phyloP scores from a whole-genome alignment of 345 rosid species.

The Cardamine occulta region DNA sequence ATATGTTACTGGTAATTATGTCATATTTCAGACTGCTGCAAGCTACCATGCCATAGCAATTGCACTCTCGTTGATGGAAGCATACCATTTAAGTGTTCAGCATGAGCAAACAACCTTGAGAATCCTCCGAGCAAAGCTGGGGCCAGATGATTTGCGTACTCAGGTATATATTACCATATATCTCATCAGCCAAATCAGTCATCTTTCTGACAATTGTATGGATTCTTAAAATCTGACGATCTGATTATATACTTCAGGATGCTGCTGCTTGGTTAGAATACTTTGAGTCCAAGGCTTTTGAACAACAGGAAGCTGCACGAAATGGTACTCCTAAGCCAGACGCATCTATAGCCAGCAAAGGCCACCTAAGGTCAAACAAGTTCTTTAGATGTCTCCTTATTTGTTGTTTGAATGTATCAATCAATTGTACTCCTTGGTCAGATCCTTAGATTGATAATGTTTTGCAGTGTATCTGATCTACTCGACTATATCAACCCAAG shows the following conservation, averaged over 20 bases:
- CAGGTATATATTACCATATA: constrained; percentile 59
- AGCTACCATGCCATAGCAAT: constrained; percentile 99
- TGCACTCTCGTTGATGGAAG: constrained; percentile 99
- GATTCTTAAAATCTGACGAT: constrained; percentile 7
- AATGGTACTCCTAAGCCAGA: constrained; percentile 97
- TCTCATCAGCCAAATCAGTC: constrained; percentile 12
- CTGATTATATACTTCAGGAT: constrained; percentile 63
- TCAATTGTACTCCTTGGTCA: constrained; percentile 21
- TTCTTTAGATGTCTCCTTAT: constrained; percentile 24
- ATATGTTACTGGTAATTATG: constrained; percentile 19
- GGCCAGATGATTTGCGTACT: constrained; percentile 97
- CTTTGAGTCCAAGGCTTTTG: constrained; percentile 95
- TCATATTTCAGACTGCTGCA: constrained; percentile 84
- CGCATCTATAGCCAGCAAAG: constrained; percentile 99
- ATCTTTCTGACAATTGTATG: constrained; percentile 22
- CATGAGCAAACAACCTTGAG: constrained; percentile 97
- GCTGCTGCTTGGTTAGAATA: constrained; percentile 99
- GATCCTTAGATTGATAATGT: constrained; percentile 36
- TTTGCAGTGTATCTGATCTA: constrained; percentile 90
- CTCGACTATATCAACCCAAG: constrained; percentile 95
- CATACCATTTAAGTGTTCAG: constrained; percentile 95
- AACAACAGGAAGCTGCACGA: constrained; percentile 98
- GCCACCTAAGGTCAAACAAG: constrained; percentile 80
- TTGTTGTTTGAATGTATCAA: constrained; percentile 27
- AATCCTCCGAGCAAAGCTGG: constrained; percentile 92